Evolutionary conservation across 306 rosid species (phyloP).

Genomic region (Lathyrus aphaca): DNA sequence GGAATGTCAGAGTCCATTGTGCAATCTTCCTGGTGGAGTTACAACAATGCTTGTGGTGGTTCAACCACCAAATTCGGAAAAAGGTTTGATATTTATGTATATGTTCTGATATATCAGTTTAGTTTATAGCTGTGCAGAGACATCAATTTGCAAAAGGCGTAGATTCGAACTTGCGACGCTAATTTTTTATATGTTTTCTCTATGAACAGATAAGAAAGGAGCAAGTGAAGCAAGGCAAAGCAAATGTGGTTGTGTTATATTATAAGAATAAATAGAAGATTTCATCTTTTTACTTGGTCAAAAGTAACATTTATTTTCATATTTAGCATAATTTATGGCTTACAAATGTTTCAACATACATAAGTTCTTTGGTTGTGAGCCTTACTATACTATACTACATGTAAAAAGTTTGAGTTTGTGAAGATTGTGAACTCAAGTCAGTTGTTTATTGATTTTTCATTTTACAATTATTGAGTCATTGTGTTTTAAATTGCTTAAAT

Average conservation of each 20-base stretch:
- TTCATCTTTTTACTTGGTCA: conserved; percentile 30
- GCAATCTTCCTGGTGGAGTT: conserved; percentile 76
- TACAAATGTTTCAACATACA: conserved; percentile 1
- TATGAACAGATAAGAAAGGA: conserved; percentile 69
- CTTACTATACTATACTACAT: conserved; percentile 7
- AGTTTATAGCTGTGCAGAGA: too few relatives aligned
- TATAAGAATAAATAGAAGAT: conserved; percentile 41
- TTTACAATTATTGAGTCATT: neutral
- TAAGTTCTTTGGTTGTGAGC: conserved; percentile 31
- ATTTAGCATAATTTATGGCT: conserved; percentile 22
- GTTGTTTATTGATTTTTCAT: neutral
- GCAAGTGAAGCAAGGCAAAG: conserved; percentile 48
- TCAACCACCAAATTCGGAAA: conserved; percentile 68
- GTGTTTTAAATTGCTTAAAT: neutral
- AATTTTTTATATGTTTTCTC: conserved; percentile 4
- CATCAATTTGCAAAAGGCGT: too few relatives aligned
- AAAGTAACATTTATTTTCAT: conserved; percentile 22
- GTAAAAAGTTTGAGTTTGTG: conserved; percentile 3
- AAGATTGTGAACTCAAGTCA: conserved; percentile 27
- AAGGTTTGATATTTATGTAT: conserved; percentile 52
- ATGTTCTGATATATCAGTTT: too few relatives aligned
- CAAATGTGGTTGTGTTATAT: conserved; percentile 80
- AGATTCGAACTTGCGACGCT: neutral
- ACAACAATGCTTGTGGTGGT: conserved; percentile 92
- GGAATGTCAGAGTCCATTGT: conserved; percentile 84